These are phyloP conservation scores for Casuarina equisetifolia DNA, from an alignment of 306 rosid species.

Conservation along the genomic window DNA sequence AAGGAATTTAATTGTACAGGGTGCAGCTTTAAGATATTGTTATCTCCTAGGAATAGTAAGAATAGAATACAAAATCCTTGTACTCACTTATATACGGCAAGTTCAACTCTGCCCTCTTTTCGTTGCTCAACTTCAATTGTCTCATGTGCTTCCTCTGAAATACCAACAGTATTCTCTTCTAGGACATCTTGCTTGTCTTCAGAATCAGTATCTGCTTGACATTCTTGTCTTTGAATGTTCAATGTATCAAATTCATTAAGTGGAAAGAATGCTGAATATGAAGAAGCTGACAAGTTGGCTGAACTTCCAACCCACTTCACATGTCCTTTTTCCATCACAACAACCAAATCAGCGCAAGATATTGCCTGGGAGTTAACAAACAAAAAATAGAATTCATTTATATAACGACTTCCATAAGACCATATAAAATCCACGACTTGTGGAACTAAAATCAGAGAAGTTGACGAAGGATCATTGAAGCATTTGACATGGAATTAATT, in stretches of 20 bases:
- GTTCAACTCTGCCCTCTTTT: constrained; percentile 86
- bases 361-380: constrained; percentile 56
- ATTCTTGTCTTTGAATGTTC: constrained; percentile 40
- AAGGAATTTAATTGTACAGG: constrained; percentile 6
- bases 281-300: constrained; percentile 50
- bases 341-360: constrained; percentile 73
- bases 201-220: constrained; percentile 35
- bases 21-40: not conserved
- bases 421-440: not conserved
- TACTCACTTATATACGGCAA: constrained; percentile 79
- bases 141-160: constrained; percentile 46
- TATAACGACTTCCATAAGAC: not conserved
- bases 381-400: not conserved
- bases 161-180: constrained; percentile 35
- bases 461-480: not conserved
- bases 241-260: constrained; percentile 67
- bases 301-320: constrained; percentile 80
- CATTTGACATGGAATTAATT: not conserved
- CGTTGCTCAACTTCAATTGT: constrained; percentile 71
- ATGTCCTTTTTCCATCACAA: constrained; percentile 78
- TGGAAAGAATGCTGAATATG: constrained; percentile 58
- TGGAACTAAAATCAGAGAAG: not conserved
- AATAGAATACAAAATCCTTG: not conserved
- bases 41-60: constrained; percentile 5
- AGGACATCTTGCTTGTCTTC: constrained; percentile 31